phyloP scores from a whole-genome alignment of 768 basidiomycete species.

The Boletus rubescentipes region DNA sequence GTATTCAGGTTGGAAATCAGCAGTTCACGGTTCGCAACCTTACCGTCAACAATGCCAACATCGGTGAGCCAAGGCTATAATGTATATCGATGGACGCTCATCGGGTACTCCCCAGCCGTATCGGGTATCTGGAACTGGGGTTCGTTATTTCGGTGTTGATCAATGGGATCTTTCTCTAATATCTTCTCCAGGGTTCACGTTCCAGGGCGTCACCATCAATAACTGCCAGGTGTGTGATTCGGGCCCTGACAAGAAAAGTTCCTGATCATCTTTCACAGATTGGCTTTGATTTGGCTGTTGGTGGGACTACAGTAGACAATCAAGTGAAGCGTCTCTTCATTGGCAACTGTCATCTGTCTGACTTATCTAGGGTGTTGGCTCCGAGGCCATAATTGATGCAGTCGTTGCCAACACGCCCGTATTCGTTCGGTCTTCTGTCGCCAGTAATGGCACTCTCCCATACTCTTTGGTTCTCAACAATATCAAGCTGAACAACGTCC shows the following conservation, averaged over 20 bases:
- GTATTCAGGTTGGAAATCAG: constrained; percentile 75
- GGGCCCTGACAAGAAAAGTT: background rate
- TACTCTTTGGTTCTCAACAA: constrained; percentile 39
- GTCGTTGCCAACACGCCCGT: constrained; percentile 43
- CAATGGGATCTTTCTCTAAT: background rate
- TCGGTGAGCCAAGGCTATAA: constrained; percentile 25
- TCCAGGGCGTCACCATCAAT: constrained; percentile 48
- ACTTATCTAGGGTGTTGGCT: constrained; percentile 38
- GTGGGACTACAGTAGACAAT: constrained; percentile 29
- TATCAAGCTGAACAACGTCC: constrained; percentile 34
- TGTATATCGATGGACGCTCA: background rate
- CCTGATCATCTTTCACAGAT: constrained; percentile 23
- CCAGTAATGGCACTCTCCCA: constrained; percentile 28
- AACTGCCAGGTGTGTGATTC: constrained; percentile 29
- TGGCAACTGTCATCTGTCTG: background rate
- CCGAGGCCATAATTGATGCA: constrained; percentile 47
- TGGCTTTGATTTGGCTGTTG: constrained; percentile 46
- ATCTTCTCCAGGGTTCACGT: constrained; percentile 44
- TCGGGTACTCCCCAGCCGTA: constrained; percentile 17
- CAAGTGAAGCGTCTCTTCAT: constrained; percentile 29
- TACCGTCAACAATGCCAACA: constrained; percentile 46
- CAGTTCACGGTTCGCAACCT: constrained; percentile 74
- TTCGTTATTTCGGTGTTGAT: constrained; percentile 10
- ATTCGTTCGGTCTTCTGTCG: constrained; percentile 40
- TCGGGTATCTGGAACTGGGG: constrained; percentile 44